Percentiles rank a stretch among this genome's conserved stretches.
phyloP scores from a whole-genome alignment of 176 grass and related monocot species.

The Rhynchospora tenuis region DNA sequence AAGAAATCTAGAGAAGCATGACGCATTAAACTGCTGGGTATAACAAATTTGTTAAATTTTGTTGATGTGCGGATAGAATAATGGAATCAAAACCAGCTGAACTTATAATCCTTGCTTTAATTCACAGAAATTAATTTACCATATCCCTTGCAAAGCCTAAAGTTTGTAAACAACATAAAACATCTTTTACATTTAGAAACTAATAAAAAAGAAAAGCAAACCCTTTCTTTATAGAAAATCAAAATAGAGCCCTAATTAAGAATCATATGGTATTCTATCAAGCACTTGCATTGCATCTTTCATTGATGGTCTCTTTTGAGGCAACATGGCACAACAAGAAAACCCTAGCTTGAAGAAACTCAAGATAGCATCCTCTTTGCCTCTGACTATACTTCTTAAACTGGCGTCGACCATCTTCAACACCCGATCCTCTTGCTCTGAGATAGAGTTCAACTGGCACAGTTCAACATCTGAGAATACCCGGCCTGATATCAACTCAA shows the following conservation, averaged over 20 bases:
- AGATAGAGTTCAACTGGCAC: constrained; percentile 39
- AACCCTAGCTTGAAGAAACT: constrained; percentile 62
- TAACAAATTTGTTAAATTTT: background rate
- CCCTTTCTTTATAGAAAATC: background rate
- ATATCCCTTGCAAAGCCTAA: background rate
- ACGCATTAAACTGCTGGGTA: background rate
- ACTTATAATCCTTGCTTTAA: background rate
- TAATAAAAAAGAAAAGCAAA: background rate
- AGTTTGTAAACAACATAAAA: constrained; percentile 11
- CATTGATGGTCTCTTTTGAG: constrained; percentile 60
- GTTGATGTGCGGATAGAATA: background rate
- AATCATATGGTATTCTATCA: constrained; percentile 53
- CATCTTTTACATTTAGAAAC: constrained; percentile 10
- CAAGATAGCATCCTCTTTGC: constrained; percentile 51
- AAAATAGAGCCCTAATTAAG: constrained; percentile 8
- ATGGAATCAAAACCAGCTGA: background rate
- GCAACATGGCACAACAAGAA: constrained; percentile 54
- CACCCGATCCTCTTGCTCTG: constrained; percentile 24
- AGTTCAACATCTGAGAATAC: constrained; percentile 59
- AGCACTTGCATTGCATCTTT: constrained; percentile 54
- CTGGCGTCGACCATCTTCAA: constrained; percentile 41
- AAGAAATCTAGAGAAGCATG: background rate
- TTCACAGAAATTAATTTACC: background rate
- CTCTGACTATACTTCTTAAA: constrained; percentile 49
- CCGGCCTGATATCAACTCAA: constrained; percentile 76